A percentile compares a stretch with the other conserved stretches of the same genome.
phyloP scores from a whole-genome alignment of 768 basidiomycete species.

The Lactarius quietus region DNA sequence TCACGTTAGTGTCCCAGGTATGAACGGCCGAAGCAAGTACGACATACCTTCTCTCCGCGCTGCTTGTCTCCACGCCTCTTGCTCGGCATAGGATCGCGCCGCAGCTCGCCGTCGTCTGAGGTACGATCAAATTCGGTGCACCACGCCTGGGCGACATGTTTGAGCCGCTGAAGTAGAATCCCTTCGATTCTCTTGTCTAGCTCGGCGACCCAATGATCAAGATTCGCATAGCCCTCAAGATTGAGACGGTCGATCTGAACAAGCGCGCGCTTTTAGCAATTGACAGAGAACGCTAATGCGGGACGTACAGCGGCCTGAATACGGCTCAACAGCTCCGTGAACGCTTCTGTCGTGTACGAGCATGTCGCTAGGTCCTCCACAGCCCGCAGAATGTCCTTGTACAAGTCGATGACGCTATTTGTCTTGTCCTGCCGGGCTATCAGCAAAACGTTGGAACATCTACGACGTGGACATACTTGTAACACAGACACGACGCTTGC shows the following conservation, averaged over 20 bases:
- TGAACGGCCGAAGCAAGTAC: background rate
- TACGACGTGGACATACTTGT: constrained; percentile 48
- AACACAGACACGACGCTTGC: constrained; percentile 89
- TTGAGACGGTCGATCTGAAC: constrained; percentile 87
- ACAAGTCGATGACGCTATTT: constrained; percentile 87
- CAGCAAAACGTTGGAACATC: background rate
- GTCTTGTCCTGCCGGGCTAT: constrained; percentile 72
- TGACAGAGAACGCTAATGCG: background rate
- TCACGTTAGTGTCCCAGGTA: background rate
- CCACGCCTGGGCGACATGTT: constrained; percentile 80
- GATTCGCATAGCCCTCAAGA: constrained; percentile 85
- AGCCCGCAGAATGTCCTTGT: constrained; percentile 77
- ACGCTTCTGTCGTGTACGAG: constrained; percentile 78
- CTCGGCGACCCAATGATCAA: constrained; percentile 56
- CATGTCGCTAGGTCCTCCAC: constrained; percentile 89
- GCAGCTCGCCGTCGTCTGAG: constrained; percentile 60
- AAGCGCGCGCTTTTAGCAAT: background rate
- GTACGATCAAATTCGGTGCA: constrained; percentile 78
- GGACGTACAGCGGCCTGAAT: constrained; percentile 78
- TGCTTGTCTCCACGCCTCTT: constrained; percentile 72
- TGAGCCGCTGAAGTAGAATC: constrained; percentile 71
- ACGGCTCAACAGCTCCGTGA: constrained; percentile 69
- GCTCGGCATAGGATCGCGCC: constrained; percentile 49
- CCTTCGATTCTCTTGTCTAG: constrained; percentile 73
- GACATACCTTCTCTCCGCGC: constrained; percentile 67